phyloP scores from a whole-genome alignment of 2,329 filamentous ascomycete genomes.

The Neonectria ditissima region DNA sequence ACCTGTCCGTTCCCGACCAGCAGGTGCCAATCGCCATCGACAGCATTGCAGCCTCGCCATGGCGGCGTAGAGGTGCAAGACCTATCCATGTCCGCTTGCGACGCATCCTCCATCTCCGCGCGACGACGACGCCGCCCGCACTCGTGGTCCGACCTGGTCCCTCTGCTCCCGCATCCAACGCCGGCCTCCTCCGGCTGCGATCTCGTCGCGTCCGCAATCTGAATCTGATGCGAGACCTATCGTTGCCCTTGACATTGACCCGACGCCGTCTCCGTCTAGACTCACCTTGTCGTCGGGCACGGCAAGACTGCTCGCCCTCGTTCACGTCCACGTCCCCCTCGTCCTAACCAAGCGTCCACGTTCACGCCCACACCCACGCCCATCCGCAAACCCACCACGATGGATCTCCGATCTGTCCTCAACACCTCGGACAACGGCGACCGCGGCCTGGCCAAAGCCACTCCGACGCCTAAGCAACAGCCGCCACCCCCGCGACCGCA shows the following conservation, averaged over 20 bases:
- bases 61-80: constrained; percentile 43
- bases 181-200: constrained; percentile 17
- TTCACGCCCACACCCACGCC: constrained; percentile 2
- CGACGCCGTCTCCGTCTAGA: constrained; percentile 31
- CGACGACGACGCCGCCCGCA: constrained; percentile 34
- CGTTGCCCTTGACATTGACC: constrained; percentile 37
- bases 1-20: constrained; percentile 21
- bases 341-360: constrained; percentile 12
- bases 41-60: constrained; percentile 47
- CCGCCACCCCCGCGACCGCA: constrained; percentile 49
- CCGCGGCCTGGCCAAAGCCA: constrained; percentile 50
- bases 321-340: constrained; percentile 12
- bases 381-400: constrained; percentile 37
- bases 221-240: constrained; percentile 32
- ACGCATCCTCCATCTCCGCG: constrained; percentile 38
- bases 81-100: constrained; percentile 47
- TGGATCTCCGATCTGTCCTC: constrained; percentile 68
- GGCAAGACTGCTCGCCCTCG: constrained; percentile 30
- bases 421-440: constrained; percentile 64
- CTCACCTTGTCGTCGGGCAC: constrained; percentile 29
- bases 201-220: constrained; percentile 39
- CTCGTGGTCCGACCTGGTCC: constrained; percentile 13
- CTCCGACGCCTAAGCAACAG: constrained; percentile 49
- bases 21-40: constrained; percentile 42
- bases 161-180: constrained; percentile 8